Percentiles rank a stretch among this genome's conserved stretches.
Conservation (phyloP, 2,329 filamentous ascomycete species). For the Hymenoscyphus infarciens region DNA sequence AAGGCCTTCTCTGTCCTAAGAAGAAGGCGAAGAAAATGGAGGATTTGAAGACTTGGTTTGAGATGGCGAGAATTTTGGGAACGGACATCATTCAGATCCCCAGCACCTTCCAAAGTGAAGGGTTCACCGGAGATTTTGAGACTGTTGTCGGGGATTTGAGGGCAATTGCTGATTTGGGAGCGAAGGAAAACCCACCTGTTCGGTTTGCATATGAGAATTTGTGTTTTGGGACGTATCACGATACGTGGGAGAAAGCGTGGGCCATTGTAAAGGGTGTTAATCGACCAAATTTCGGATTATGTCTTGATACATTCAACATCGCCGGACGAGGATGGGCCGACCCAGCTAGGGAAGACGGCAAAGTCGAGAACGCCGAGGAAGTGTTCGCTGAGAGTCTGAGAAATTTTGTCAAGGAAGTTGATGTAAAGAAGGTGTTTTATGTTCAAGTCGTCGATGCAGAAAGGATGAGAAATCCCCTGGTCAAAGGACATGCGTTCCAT, state of each 20-base stretch:
- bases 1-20: constrained; percentile 63
- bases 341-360: constrained; percentile 45
- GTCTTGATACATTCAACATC: constrained; percentile 77
- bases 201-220: constrained; percentile 72
- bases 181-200: constrained; percentile 50
- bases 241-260: constrained; percentile 72
- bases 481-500: constrained; percentile 55
- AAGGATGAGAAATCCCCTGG: constrained; percentile 53
- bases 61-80: constrained; percentile 58
- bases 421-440: constrained; percentile 56
- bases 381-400: constrained; percentile 42
- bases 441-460: constrained; percentile 76
- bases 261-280: constrained; percentile 62
- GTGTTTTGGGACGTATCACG: constrained; percentile 65
- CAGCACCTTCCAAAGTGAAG: constrained; percentile 51
- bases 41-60: constrained; percentile 67
- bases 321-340: constrained; percentile 69
- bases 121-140: constrained; percentile 47
- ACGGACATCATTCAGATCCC: constrained; percentile 75
- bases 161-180: constrained; percentile 65
- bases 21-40: constrained; percentile 55
- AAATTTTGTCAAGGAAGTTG: constrained; percentile 25
- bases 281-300: constrained; percentile 69
- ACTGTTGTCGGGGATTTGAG: constrained; percentile 60
- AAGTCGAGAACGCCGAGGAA: constrained; percentile 31